Conservation (phyloP, 768 basidiomycete genomes). For the Xerocomellus amylosporus region DNA sequence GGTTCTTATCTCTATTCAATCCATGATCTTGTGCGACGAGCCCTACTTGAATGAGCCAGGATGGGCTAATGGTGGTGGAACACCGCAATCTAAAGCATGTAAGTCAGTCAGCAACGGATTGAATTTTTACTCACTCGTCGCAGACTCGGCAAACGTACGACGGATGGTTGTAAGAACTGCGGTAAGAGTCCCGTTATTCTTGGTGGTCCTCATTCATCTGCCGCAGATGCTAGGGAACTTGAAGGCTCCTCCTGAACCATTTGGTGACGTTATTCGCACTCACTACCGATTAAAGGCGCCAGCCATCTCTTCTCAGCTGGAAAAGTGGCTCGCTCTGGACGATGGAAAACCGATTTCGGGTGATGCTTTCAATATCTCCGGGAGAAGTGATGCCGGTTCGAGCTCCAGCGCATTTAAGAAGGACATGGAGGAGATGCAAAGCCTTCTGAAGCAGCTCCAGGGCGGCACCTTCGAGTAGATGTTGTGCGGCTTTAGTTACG, state of each 20-base stretch:
- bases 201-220: constrained; percentile 8
- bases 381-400: constrained; percentile 38
- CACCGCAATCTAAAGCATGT: constrained; percentile 77
- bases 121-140: constrained; percentile 8
- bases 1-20: constrained; percentile 92
- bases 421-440: constrained; percentile 73
- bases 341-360: constrained; percentile 59
- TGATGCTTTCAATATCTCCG: constrained; percentile 51
- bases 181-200: constrained; percentile 39
- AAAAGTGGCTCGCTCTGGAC: constrained; percentile 73
- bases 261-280: constrained; percentile 81
- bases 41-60: constrained; percentile 93
- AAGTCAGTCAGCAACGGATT: constrained; percentile 24
- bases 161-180: constrained; percentile 91
- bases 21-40: constrained; percentile 93
- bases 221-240: constrained; percentile 80
- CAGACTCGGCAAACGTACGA: constrained; percentile 89
- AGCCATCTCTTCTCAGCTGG: constrained; percentile 67
- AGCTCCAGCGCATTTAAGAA: constrained; percentile 61
- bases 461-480: constrained; percentile 22
- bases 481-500: neutral
- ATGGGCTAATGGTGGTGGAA: constrained; percentile 72
- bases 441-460: constrained; percentile 47
- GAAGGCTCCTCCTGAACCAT: constrained; percentile 80
- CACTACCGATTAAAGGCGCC: constrained; percentile 87